Percentiles rank a stretch among this genome's conserved stretches.
Evolutionary conservation across 805 yeast species (phyloP).

Genomic region (Suhomyces faveliae): DNA sequence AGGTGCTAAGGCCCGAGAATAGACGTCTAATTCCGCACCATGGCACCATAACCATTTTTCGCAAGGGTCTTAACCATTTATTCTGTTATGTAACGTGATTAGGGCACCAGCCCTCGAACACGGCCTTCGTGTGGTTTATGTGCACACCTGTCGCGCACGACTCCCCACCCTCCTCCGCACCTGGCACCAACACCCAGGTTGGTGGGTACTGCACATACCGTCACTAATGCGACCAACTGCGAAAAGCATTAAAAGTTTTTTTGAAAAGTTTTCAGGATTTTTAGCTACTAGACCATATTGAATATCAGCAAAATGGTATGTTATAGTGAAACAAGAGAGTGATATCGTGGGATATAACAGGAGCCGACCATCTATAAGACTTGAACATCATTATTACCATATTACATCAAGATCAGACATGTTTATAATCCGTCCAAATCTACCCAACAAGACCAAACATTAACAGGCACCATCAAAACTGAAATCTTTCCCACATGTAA

Average conservation of each 20-base stretch:
- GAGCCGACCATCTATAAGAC: background rate
- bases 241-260: conserved; percentile 6
- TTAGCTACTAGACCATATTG: conserved; percentile 6
- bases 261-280: conserved; percentile 8
- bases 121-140: background rate
- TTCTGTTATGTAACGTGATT: no score
- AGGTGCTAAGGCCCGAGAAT: no score
- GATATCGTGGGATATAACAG: background rate
- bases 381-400: background rate
- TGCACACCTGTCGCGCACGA: conserved; percentile 4
- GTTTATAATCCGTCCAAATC: background rate
- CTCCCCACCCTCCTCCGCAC: background rate
- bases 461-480: background rate
- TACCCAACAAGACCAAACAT: background rate
- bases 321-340: conserved; percentile 3
- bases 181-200: background rate
- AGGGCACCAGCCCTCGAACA: conserved; percentile 12
- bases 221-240: conserved; percentile 2
- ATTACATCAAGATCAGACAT: background rate
- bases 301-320: conserved; percentile 20
- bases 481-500: no score
- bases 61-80: no score
- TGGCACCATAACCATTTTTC: no score
- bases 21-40: no score
- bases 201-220: background rate